Evolutionary conservation across 257 asterid genomes (phyloP).

Genomic region (Gentiana straminea): DNA sequence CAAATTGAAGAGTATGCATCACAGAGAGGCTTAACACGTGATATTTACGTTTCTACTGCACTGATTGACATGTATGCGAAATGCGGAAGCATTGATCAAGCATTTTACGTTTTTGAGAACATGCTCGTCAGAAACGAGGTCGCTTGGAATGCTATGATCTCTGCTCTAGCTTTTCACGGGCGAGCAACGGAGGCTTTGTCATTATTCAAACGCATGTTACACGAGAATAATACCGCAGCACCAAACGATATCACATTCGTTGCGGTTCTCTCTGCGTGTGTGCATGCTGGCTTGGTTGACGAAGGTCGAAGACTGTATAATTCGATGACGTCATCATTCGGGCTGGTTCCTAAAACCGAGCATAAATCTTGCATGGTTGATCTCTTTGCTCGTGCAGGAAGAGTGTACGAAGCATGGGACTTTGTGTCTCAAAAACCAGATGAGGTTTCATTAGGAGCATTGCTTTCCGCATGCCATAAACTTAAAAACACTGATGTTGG

Average conservation of each 20-base stretch:
- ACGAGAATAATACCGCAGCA: slow-evolving; percentile 17
- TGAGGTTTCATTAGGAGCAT: slow-evolving; percentile 59
- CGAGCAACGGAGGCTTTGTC: slow-evolving; percentile 54
- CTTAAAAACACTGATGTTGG: slow-evolving; percentile 54
- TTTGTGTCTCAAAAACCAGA: slow-evolving; percentile 82
- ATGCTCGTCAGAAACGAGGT: slow-evolving; percentile 67
- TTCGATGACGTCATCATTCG: slow-evolving; percentile 50
- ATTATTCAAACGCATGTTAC: slow-evolving; percentile 56
- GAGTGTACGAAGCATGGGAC: slow-evolving; percentile 76
- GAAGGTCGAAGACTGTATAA: slow-evolving; percentile 49
- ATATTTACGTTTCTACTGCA: slow-evolving; percentile 65
- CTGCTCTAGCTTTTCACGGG: slow-evolving; percentile 80
- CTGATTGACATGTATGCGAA: slow-evolving; percentile 87
- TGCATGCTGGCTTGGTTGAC: slow-evolving; percentile 78
- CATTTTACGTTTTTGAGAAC: slow-evolving; percentile 46
- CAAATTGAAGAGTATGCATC: slow-evolving; percentile 58
- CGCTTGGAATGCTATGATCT: slow-evolving; percentile 87
- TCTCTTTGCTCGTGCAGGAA: slow-evolving; percentile 84
- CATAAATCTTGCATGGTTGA: slow-evolving; percentile 92
- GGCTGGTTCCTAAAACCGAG: slow-evolving; percentile 69
- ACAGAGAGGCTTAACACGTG: slow-evolving; percentile 32
- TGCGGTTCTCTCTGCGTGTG: slow-evolving; percentile 79
- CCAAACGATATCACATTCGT: slow-evolving; percentile 75
- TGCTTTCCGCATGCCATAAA: slow-evolving; percentile 81
- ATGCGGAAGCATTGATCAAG: slow-evolving; percentile 65